phyloP scores from a whole-genome alignment of 2,329 filamentous ascomycete genomes.

The Colletotrichum navitas region DNA sequence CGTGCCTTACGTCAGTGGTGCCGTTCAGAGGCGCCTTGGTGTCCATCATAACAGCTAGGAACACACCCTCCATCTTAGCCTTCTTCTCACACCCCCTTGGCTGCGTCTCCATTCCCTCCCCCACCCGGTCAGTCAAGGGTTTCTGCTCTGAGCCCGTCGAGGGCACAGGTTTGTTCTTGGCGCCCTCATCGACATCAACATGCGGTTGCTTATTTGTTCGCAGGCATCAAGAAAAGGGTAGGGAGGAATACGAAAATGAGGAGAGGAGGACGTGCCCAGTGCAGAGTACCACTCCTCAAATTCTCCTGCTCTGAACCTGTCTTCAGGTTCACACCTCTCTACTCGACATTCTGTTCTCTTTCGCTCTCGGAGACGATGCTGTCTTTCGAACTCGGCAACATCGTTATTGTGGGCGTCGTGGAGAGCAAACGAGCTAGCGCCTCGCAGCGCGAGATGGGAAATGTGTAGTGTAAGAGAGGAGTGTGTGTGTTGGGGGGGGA shows the following conservation, averaged over 20 bases:
- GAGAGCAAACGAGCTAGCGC: conserved; percentile 33
- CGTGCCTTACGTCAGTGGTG: conserved; percentile 43
- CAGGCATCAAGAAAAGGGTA: not conserved
- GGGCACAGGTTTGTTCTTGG: conserved; percentile 30
- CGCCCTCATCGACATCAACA: conserved; percentile 34
- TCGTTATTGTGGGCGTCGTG: conserved; percentile 2
- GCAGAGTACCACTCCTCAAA: not conserved
- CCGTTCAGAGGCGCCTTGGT: conserved; percentile 15
- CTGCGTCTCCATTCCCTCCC: not conserved
- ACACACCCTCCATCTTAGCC: conserved; percentile 15
- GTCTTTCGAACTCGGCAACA: conserved; percentile 5
- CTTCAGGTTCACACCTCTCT: not conserved
- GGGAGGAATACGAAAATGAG: not conserved
- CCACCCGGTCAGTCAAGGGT: conserved; percentile 8
- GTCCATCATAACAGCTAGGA: conserved; percentile 1
- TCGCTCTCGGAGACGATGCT: not conserved
- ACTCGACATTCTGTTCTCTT: conserved; percentile 1
- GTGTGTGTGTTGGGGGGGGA: no score
- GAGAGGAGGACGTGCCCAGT: not conserved
- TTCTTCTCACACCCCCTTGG: conserved; percentile 8
- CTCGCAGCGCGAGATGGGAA: conserved; percentile 4
- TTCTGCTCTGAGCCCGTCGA: conserved; percentile 13
- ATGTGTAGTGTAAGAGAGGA: not conserved
- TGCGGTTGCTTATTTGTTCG: conserved; percentile 36
- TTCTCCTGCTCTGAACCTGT: not conserved